Percentiles rank a stretch among this genome's conserved stretches.
phyloP scores from a whole-genome alignment of 2,329 filamentous ascomycete genomes.

The Lachnellula arida region DNA sequence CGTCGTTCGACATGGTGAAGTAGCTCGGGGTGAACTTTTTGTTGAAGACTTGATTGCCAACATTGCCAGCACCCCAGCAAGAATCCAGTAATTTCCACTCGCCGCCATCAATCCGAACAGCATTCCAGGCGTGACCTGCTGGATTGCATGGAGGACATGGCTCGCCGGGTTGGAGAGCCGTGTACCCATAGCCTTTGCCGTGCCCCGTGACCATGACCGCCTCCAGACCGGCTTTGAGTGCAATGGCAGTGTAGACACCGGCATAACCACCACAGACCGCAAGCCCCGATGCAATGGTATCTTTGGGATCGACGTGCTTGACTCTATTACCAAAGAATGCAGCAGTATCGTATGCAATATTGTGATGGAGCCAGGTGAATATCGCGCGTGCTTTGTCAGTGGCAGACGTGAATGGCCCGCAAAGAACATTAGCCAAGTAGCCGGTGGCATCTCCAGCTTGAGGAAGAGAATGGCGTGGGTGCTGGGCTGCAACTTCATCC shows the following conservation, averaged over 20 bases:
- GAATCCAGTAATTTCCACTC: constrained; percentile 88
- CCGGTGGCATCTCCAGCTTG: constrained; percentile 54
- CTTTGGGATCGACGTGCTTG: constrained; percentile 61
- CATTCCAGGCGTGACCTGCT: constrained; percentile 85
- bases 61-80: constrained; percentile 85
- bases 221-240: constrained; percentile 73
- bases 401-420: constrained; percentile 68
- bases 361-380: constrained; percentile 94
- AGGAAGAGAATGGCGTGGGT: constrained; percentile 68
- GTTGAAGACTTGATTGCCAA: constrained; percentile 56
- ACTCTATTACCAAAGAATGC: constrained; percentile 73
- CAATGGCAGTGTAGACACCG: constrained; percentile 72
- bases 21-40: constrained; percentile 61
- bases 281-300: constrained; percentile 69
- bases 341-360: constrained; percentile 77
- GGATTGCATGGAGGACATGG: constrained; percentile 58
- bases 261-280: constrained; percentile 94
- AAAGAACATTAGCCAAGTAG: constrained; percentile 74
- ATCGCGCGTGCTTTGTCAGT: constrained; percentile 92
- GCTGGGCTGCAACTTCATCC: constrained; percentile 72
- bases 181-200: constrained; percentile 80
- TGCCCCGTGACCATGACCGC: constrained; percentile 70
- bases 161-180: constrained; percentile 56
- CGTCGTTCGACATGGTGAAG: constrained; percentile 63
- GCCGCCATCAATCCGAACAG: constrained; percentile 78